Evolutionary conservation across 768 basidiomycete genomes (phyloP).

Genomic region (Phylloporus scabripes): DNA sequence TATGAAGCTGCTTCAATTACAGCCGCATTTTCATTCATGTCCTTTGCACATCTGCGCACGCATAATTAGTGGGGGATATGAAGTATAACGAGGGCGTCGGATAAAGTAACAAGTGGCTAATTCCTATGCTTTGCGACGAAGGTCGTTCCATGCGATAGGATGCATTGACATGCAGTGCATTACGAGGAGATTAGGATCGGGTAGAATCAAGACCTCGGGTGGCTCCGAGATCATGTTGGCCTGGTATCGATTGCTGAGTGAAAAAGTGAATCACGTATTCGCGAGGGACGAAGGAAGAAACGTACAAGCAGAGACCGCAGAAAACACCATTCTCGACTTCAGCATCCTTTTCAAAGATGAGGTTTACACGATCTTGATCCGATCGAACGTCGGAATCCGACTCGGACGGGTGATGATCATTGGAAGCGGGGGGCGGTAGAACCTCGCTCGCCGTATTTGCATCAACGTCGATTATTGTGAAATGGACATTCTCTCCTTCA

Average conservation of each 20-base stretch:
- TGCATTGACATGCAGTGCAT: constrained; percentile 48
- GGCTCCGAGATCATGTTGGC: constrained; percentile 24
- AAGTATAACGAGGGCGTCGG: constrained; percentile 9
- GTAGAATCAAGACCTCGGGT: constrained; percentile 25
- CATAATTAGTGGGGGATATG: constrained; percentile 16
- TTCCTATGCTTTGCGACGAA: constrained; percentile 25
- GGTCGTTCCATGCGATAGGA: constrained; percentile 42
- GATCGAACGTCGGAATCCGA: constrained; percentile 30
- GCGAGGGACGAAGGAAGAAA: constrained; percentile 5
- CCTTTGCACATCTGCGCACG: background rate
- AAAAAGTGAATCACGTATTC: background rate
- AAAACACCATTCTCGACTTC: constrained; percentile 26
- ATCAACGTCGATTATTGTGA: background rate
- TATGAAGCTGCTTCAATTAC: background rate
- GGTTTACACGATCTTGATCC: constrained; percentile 38
- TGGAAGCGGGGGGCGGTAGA: background rate
- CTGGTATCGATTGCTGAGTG: constrained; percentile 24
- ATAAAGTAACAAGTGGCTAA: constrained; percentile 1
- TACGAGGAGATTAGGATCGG: constrained; percentile 38
- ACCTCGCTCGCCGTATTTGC: background rate
- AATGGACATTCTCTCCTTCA: constrained; percentile 2
- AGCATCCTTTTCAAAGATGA: constrained; percentile 32
- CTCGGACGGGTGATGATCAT: background rate
- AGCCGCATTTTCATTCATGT: constrained; percentile 3
- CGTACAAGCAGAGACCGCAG: constrained; percentile 53